Evolutionary conservation across 805 yeast genomes (phyloP).

Genomic region (Pichia nakasei): DNA sequence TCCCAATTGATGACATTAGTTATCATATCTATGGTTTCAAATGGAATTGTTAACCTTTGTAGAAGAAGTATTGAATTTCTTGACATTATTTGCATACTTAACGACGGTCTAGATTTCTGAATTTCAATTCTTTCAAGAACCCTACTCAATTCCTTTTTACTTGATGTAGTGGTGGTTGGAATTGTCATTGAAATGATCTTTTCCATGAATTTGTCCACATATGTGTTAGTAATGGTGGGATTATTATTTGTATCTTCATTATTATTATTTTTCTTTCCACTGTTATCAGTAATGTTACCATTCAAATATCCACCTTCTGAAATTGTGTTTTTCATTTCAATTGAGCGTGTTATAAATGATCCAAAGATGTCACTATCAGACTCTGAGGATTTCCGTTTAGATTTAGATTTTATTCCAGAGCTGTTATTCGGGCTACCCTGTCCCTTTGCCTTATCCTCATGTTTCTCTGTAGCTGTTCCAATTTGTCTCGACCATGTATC

Average conservation of each 20-base stretch:
- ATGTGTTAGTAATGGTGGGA: not conserved
- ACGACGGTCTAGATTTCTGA: conserved; percentile 56
- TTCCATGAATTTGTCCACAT: conserved; percentile 68
- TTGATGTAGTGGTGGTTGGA: conserved; percentile 48
- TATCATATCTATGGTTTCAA: conserved; percentile 49
- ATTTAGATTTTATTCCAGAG: too few relatives aligned
- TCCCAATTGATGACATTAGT: conserved; percentile 56
- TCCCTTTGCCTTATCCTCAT: not conserved
- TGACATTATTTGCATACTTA: conserved; percentile 64
- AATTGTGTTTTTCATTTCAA: not conserved
- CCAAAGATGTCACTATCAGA: too few relatives aligned
- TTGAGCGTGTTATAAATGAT: not conserved
- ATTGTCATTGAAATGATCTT: conserved; percentile 62
- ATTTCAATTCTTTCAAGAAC: conserved; percentile 47
- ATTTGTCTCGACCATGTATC: conserved; percentile 8
- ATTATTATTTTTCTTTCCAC: not conserved
- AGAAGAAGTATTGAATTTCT: conserved; percentile 55
- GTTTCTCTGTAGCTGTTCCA: not conserved
- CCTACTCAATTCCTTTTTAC: conserved; percentile 26
- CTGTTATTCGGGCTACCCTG: not conserved
- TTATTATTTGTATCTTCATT: not conserved
- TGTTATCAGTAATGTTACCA: not conserved
- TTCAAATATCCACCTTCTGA: not conserved
- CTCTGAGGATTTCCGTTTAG: too few relatives aligned
- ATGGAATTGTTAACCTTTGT: conserved; percentile 53